Evolutionary conservation across 2,329 filamentous ascomycete genomes (phyloP), one percentile per base, ranked within the genome.

Genomic region (Paramyrothecium roridum): DNA sequence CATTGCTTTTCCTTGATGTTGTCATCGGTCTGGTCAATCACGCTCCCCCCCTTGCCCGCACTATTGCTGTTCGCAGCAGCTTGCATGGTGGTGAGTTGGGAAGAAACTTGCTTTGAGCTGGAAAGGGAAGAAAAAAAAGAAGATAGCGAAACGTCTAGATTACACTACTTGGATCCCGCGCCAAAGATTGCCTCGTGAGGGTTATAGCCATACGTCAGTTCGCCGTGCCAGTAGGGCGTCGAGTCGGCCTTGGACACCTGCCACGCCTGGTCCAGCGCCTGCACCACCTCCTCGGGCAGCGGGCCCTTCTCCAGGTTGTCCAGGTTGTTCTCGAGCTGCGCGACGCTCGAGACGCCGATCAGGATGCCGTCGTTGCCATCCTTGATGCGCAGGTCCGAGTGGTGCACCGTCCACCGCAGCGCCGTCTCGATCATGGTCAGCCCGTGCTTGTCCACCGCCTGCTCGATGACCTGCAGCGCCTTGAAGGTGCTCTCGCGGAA

Each of bases 201-300:
- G 65, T 90, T 77, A 63, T 90, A 90, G 16, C 77, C 81, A 63
- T 90, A 90, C 68, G 82, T 80, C 53, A 90, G 70, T 51, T 88
- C 84, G 53, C 77, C 74, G 61, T 83, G 81, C 79, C 80, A 84
- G 63, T 84, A 84, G 51, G 75, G 73, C 10, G 75, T 59, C 11
- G 77, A 75, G 34, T 83, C 79, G 2, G 72, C 67, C 75, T 91
- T 93, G 13, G 82, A 76, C n/a, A 88, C 76, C 63, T 79, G 60
- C 91, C 92, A 96, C 3, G 89, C 91, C 70, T 90, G 76, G 62
- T 96, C 90, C 56, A 96, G 75, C 13, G 83, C 86, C 67, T 86
- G 73, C 11, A 96, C 80, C 17, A 96, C 87, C 23, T 91, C 89
- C 13, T 89, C 83, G 0, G 90, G 90, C 59, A 96, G 73, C 1